Base-by-base conservation (phyloP, 768 basidiomycete species). In the Dendrothele bispora region DNA sequence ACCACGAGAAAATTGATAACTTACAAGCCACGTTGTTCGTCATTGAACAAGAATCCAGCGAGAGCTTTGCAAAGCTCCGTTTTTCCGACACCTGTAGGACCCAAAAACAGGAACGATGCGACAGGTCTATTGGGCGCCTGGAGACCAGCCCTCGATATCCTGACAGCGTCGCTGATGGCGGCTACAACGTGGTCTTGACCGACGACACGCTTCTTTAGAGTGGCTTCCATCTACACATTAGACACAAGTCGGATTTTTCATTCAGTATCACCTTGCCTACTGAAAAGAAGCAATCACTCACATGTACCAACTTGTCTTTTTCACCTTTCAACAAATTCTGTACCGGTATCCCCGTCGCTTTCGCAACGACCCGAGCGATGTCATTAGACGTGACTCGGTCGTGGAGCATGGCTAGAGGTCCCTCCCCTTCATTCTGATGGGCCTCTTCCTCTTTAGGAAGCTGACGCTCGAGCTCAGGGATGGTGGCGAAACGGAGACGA, bases 141-240 rank as follows among this genome's bases (percentile, higher is more conserved):
- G 17, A 98, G 65, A 1, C 95, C 95, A 3, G 94, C 91, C 41
- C 95, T 83, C 25, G 93, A 95, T 43, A 98, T 88, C 15, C 93
- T 82, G 20, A 98, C 90, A 12, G 95, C 93, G 56, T 97, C 89
- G 49, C 88, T 86, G 54, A 97, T 82, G 4, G 93, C 83, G 1
- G 76, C 63, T 24, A 98, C 77, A n/a, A 92, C 88, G 54, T 93
- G 84, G 49, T 92, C 86, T 62, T 98, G 95, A 1, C 95, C 94
- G 3, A 98, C 86, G 7, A 98, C 88, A 0, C 90, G 79, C 46
- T 77, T 63, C 22, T 72, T 70, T 14, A 98, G 75, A 0, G 76
- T 69, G 27, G 89, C 86, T 63, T 98, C 95, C 93, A 98, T 97
- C 88, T 92, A 56, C 3, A 38, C 27, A 38, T 10, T 37, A 12